phyloP scores from a whole-genome alignment of 2,329 filamentous ascomycete species.

The Nigrospora sphaerica region DNA sequence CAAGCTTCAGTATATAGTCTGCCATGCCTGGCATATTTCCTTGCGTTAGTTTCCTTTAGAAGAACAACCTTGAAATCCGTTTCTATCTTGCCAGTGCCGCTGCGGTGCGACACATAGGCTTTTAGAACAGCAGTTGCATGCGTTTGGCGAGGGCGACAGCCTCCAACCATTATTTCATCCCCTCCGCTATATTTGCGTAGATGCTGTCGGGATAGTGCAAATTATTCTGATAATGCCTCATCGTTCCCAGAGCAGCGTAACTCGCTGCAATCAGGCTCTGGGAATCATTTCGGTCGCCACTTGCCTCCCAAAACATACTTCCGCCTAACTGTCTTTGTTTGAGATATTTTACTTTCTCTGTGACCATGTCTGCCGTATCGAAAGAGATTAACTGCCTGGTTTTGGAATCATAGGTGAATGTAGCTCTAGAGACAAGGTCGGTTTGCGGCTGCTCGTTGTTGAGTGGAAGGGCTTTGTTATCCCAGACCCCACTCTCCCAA shows the following conservation, averaged over 20 bases:
- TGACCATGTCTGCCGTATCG: constrained; percentile 54
- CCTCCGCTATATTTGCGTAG: constrained; percentile 42
- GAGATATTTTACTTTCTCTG: constrained; percentile 60
- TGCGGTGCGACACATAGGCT: too few species aligned
- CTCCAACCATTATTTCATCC: too few species aligned
- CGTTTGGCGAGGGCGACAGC: too few species aligned
- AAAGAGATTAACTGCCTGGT: constrained; percentile 64
- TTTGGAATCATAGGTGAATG: constrained; percentile 61
- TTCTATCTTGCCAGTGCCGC: too few species aligned
- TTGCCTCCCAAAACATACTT: constrained; percentile 82
- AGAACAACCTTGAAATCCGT: too few species aligned
- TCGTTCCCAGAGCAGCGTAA: constrained; percentile 31
- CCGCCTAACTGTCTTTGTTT: constrained; percentile 58
- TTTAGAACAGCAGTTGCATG: too few species aligned
- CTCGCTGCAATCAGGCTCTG: constrained; percentile 53
- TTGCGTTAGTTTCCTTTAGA: too few species aligned
- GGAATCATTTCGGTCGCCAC: constrained; percentile 53
- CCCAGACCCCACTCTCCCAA: constrained; percentile 71
- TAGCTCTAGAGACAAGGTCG: constrained; percentile 53
- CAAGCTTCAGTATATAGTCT: too few species aligned
- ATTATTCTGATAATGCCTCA: constrained; percentile 35
- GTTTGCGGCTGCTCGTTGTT: constrained; percentile 42
- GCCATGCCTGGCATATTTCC: too few species aligned
- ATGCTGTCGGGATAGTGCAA: constrained; percentile 45
- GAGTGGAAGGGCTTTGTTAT: constrained; percentile 69